Evolutionary conservation across 2,329 filamentous ascomycete species (phyloP).

Genomic region (Dryadomyces quercus-mongolicae): DNA sequence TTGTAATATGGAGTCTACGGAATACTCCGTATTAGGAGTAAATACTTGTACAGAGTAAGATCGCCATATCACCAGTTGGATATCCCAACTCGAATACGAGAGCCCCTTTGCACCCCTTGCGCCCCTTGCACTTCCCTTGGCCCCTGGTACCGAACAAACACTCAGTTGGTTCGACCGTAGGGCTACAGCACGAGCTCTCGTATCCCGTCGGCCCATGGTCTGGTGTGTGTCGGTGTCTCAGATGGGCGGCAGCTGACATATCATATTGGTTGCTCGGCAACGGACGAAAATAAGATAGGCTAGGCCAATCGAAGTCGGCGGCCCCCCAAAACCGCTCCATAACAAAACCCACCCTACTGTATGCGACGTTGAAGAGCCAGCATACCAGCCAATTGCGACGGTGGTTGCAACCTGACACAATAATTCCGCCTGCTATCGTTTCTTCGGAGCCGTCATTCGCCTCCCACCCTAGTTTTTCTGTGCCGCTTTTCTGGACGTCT

Average conservation of each 20-base stretch:
- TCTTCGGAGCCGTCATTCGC: neutral
- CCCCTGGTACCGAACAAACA: too few species aligned
- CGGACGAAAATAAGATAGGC: neutral
- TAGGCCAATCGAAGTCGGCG: neutral
- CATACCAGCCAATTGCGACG: conserved; percentile 1
- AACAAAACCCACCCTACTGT: neutral
- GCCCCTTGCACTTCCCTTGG: too few species aligned
- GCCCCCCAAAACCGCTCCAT: neutral
- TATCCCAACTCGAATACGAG: too few species aligned
- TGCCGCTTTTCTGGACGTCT: neutral
- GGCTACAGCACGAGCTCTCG: too few species aligned
- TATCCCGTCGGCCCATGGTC: too few species aligned
- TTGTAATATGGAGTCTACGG: too few species aligned
- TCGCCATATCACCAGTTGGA: too few species aligned
- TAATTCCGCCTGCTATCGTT: neutral
- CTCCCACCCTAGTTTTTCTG: neutral
- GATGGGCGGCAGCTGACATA: neutral
- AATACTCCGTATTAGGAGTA: too few species aligned
- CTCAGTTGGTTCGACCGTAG: too few species aligned
- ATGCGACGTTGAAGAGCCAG: neutral
- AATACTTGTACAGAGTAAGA: too few species aligned
- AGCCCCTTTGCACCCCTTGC: too few species aligned
- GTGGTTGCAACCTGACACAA: neutral
- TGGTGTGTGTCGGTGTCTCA: neutral
- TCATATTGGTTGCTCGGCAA: conserved; percentile 1